Evolutionary conservation across 306 rosid species (phyloP), one percentile per base, ranked within the genome.

Genomic region (Malus asiatica): DNA sequence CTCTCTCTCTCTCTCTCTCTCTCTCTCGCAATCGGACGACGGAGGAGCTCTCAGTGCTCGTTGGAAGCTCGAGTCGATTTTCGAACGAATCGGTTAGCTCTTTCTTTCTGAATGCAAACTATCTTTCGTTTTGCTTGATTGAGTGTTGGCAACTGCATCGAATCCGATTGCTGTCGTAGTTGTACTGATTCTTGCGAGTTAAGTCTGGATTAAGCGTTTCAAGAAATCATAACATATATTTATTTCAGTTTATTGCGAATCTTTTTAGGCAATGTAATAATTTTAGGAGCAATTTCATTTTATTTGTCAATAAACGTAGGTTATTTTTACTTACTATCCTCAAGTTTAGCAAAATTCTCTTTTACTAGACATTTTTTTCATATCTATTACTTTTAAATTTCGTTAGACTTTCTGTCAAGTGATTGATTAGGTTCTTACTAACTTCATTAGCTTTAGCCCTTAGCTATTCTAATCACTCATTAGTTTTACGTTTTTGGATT

Each of bases 21-120:
- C 44, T 11, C 60, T 52, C 62, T 53, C 33, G 6, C 57, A 8
- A 40, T 29, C 38, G 29, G 8, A 13, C 13, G 11, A 11, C 30
- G 32, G 20, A 22, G 35, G 12, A 20, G 66, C 76, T 70, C 14
- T 55, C 45, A 25, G 4, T 8, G 25, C 22, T 45, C 32, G 6
- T 79, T 65, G 27, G n/a, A 45, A 57, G 19, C 55, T 53, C n/a
- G 29, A 53, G 25, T 19, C 1, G 45, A 1, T 61, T 20, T 2
- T 72, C 23, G 40, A 35, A 19, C 68, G n/a, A 59, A 58, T 38
- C 40, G 69, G 77, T 73, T 42, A 73, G 77, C 63, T 72, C 52
- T 72, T 18, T 32, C 52, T 35, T 0, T 72, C 25, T 72, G 29
- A 72, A 72, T 59, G 67, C 67, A 72, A 53, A 62, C 6, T 27